phyloP scores from a whole-genome alignment of 176 grass and related monocot species.

The Zizania latifolia region DNA sequence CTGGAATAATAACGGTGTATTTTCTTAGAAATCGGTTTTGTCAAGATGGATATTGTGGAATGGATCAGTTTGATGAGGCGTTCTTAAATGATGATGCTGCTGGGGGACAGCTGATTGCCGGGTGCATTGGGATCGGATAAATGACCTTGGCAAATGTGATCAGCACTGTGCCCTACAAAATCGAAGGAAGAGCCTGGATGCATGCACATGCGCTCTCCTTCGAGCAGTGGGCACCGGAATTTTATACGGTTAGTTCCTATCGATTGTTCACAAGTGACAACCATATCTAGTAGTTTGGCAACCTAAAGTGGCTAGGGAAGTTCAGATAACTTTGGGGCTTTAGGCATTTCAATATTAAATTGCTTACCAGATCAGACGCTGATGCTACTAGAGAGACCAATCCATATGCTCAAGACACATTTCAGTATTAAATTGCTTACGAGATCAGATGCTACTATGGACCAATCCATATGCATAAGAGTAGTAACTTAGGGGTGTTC shows the following conservation, averaged over 20 bases:
- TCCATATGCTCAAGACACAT: background rate
- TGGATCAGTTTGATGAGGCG: background rate
- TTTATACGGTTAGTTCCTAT: background rate
- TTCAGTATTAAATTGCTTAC: no score
- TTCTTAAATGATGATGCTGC: constrained; percentile 10
- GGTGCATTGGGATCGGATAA: constrained; percentile 11
- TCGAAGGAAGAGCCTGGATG: background rate
- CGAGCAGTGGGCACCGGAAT: background rate
- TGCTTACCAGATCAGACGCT: background rate
- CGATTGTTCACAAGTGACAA: background rate
- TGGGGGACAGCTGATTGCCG: background rate
- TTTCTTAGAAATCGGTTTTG: no score
- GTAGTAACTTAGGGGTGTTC: no score
- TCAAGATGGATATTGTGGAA: background rate
- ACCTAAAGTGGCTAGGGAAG: background rate
- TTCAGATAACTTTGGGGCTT: background rate
- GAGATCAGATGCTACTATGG: no score
- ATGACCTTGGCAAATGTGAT: constrained; percentile 6
- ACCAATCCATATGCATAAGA: no score
- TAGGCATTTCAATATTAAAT: background rate
- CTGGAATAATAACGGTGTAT: no score
- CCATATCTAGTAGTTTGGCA: background rate
- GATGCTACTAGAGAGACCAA: background rate
- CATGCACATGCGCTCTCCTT: background rate
- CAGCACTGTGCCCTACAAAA: background rate